Conservation (phyloP, 768 basidiomycete genomes). For the Mycena galericulata region DNA sequence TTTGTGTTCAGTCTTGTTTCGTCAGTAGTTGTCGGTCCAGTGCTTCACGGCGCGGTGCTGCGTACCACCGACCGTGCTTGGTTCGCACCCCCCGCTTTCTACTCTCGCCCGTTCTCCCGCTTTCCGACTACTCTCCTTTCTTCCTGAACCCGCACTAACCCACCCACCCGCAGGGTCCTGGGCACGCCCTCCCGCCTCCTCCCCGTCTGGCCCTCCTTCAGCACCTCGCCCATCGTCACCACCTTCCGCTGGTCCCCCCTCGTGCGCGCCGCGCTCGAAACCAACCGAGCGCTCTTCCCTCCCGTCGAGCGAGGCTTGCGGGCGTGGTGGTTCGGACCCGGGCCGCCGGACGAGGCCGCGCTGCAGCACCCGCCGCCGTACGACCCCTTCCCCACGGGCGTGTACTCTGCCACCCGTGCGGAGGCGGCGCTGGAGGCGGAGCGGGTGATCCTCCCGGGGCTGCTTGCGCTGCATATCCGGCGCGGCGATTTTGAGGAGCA, state of each 20-base stretch:
- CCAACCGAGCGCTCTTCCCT: neutral
- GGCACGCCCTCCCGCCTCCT: neutral
- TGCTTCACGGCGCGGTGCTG: too few species aligned
- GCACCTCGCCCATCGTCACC: neutral
- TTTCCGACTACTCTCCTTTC: too few species aligned
- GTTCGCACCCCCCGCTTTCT: constrained; percentile 4
- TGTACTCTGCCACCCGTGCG: neutral
- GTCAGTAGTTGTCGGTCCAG: too few species aligned
- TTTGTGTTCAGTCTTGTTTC: neutral
- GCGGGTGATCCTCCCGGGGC: constrained; percentile 51
- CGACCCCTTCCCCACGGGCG: neutral
- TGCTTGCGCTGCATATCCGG: constrained; percentile 68
- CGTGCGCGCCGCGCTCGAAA: neutral
- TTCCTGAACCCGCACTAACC: too few species aligned
- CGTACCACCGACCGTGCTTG: too few species aligned
- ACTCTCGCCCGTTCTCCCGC: neutral
- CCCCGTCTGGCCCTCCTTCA: neutral
- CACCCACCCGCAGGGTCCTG: neutral
- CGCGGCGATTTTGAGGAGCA: constrained; percentile 66
- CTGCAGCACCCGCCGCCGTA: neutral
- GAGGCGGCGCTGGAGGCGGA: constrained; percentile 7
- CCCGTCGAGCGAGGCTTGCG: neutral
- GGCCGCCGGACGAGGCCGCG: too few species aligned
- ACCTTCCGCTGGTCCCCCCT: neutral
- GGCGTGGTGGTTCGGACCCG: too few species aligned